Percentiles rank a stretch among this genome's conserved stretches.
Conservation (phyloP, 768 basidiomycete genomes). For the Aureoboletus auriporus region DNA sequence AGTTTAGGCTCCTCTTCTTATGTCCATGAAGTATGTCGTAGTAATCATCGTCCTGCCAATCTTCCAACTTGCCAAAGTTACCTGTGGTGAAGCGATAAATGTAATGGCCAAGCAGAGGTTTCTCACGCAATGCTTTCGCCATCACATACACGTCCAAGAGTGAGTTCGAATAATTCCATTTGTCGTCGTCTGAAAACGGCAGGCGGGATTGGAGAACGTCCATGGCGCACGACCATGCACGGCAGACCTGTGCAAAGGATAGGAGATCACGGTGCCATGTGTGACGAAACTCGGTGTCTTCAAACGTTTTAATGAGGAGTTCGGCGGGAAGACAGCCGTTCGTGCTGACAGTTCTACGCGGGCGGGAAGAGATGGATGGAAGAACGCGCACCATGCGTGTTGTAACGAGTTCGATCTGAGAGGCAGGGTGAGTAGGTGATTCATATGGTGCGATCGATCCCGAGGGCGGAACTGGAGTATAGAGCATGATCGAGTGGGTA, state of each 20-base stretch:
- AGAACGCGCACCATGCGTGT: conserved; percentile 20
- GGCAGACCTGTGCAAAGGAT: conserved; percentile 24
- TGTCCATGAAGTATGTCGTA: neutral
- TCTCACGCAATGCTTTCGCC: conserved; percentile 13
- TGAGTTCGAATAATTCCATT: neutral
- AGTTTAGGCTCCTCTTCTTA: neutral
- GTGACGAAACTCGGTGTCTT: conserved; percentile 12
- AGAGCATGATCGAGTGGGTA: conserved; percentile 19
- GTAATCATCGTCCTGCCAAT: neutral
- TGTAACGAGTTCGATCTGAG: conserved; percentile 15
- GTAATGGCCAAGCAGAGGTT: conserved; percentile 8
- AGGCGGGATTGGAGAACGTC: conserved; percentile 11
- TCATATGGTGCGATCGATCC: conserved; percentile 1
- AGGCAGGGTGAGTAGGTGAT: conserved; percentile 5
- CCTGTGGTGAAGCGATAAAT: conserved; percentile 18
- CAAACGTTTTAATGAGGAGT: conserved; percentile 18
- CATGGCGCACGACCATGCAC: conserved; percentile 23
- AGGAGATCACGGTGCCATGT: conserved; percentile 21
- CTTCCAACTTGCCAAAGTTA: conserved; percentile 6
- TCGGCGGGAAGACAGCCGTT: conserved; percentile 16
- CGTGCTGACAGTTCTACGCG: neutral
- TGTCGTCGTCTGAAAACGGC: conserved; percentile 15
- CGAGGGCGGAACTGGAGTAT: conserved; percentile 3
- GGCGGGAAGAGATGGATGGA: conserved; percentile 1
- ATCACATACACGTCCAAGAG: conserved; percentile 13